Conservation (phyloP, 1,284 basidiomycete species). For the Tranzscheliella williamsii region DNA sequence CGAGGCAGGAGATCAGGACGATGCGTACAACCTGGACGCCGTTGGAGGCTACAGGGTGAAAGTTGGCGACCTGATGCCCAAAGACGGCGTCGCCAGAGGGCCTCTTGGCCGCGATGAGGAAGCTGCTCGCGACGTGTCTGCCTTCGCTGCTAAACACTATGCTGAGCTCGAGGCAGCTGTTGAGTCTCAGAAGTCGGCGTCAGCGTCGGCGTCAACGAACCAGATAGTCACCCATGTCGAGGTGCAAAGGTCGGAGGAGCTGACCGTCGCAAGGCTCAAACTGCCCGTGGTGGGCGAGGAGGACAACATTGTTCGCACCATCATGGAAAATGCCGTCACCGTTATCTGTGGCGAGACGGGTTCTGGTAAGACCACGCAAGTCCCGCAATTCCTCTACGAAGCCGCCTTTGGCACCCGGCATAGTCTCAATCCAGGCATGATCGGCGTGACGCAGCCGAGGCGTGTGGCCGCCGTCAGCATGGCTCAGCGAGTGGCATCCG, state of each 20-base stretch:
- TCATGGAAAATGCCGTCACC: constrained; percentile 78
- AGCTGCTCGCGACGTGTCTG: constrained; percentile 18
- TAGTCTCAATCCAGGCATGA: constrained; percentile 94
- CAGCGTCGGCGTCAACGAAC: constrained; percentile 1
- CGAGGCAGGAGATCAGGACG: constrained; percentile 22
- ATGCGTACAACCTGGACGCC: constrained; percentile 45
- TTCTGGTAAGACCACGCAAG: constrained; percentile 96
- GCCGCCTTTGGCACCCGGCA: constrained; percentile 86
- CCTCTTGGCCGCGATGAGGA: constrained; percentile 50
- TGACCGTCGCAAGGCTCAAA: constrained; percentile 76
- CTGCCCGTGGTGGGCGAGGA: constrained; percentile 92
- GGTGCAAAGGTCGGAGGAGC: constrained; percentile 72
- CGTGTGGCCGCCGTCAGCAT: constrained; percentile 96
- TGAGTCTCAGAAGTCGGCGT: not conserved
- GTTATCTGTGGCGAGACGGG: constrained; percentile 85
- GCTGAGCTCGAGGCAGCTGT: constrained; percentile 25
- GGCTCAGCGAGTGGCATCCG: constrained; percentile 85
- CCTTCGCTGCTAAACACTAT: constrained; percentile 47
- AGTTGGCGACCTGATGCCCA: constrained; percentile 51
- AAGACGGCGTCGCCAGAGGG: constrained; percentile 56
- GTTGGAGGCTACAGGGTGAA: constrained; percentile 49
- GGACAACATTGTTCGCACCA: constrained; percentile 88
- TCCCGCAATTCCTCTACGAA: constrained; percentile 90
- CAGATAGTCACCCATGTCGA: constrained; percentile 66
- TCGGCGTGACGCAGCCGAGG: constrained; percentile 95